phyloP scores from a whole-genome alignment of 164 flowering plant genomes.

The Echeveria elegans region DNA sequence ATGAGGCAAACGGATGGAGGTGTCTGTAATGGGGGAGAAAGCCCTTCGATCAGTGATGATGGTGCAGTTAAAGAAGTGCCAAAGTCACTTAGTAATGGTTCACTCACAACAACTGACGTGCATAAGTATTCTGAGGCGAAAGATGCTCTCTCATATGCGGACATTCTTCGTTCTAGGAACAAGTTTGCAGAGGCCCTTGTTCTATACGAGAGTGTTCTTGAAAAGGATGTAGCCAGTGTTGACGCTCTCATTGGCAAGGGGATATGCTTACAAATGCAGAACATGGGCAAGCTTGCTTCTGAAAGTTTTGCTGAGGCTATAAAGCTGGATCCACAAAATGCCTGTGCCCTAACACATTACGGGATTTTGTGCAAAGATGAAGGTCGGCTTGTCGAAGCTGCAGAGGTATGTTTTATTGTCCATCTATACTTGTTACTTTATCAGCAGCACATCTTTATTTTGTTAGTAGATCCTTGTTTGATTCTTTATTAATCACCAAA shows the following conservation, averaged over 20 bases:
- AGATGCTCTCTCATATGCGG: slow-evolving; percentile 80
- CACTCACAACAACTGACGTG: slow-evolving; percentile 19
- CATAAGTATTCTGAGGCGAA: slow-evolving; percentile 55
- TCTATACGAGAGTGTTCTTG: slow-evolving; percentile 58
- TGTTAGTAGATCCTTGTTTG: no score
- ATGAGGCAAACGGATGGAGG: not conserved
- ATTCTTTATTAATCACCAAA: no score
- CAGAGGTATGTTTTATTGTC: slow-evolving; percentile 54
- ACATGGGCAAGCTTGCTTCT: slow-evolving; percentile 61
- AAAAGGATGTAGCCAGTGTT: slow-evolving; percentile 58
- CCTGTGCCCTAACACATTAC: slow-evolving; percentile 89
- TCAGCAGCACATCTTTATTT: no score
- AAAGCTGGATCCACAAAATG: slow-evolving; percentile 78
- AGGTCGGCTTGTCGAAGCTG: slow-evolving; percentile 85
- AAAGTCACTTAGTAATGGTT: slow-evolving; percentile 24
- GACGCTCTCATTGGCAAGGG: slow-evolving; percentile 95
- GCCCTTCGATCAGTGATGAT: slow-evolving; percentile 22
- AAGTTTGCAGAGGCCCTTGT: slow-evolving; percentile 87
- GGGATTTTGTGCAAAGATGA: slow-evolving; percentile 94
- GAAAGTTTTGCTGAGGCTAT: slow-evolving; percentile 87
- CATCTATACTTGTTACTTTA: not conserved
- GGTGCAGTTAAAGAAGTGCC: slow-evolving; percentile 31
- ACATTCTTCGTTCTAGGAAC: slow-evolving; percentile 83
- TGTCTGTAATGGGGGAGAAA: slow-evolving; percentile 1
- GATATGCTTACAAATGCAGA: slow-evolving; percentile 93